Conservation (phyloP, 1,284 basidiomycete genomes). For the Ganoderma resinaceum region DNA sequence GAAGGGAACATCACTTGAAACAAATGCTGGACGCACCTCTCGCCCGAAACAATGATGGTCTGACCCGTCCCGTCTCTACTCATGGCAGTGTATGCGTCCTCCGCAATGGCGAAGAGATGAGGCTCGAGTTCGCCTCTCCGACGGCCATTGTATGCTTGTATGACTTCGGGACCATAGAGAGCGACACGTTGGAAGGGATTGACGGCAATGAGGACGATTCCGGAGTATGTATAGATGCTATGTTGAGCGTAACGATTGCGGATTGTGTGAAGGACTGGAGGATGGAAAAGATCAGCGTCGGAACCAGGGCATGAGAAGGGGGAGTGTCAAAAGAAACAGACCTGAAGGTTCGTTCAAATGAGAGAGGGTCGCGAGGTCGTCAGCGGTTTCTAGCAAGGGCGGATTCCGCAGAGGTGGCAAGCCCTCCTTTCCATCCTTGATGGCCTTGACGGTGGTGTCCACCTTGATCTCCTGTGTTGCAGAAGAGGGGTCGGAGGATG, state of each 20-base stretch:
- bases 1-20: slow-evolving; percentile 26
- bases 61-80: slow-evolving; percentile 94
- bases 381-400: slow-evolving; percentile 94
- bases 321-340: slow-evolving; percentile 44
- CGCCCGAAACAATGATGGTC: slow-evolving; percentile 99
- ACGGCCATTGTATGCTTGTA: slow-evolving; percentile 95
- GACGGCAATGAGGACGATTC: slow-evolving; percentile 97
- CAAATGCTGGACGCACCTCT: slow-evolving; percentile 69
- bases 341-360: slow-evolving; percentile 98
- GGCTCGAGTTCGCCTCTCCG: slow-evolving; percentile 96
- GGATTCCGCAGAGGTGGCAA: slow-evolving; percentile 97
- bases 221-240: slow-evolving; percentile 98
- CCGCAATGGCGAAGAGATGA: slow-evolving; percentile 98
- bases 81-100: slow-evolving; percentile 99
- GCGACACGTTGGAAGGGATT: slow-evolving; percentile 97
- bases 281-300: not conserved
- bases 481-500: slow-evolving; percentile 8
- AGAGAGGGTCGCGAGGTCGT: slow-evolving; percentile 97
- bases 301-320: not conserved
- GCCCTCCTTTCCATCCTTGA: slow-evolving; percentile 74
- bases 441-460: slow-evolving; percentile 80
- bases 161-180: slow-evolving; percentile 94
- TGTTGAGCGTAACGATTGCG: slow-evolving; percentile 96
- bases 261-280: slow-evolving; percentile 92
- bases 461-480: slow-evolving; percentile 72